Percentiles rank a stretch among this genome's conserved stretches.
phyloP scores from a whole-genome alignment of 2,329 filamentous ascomycete species.

The Neonectria neomacrospora region DNA sequence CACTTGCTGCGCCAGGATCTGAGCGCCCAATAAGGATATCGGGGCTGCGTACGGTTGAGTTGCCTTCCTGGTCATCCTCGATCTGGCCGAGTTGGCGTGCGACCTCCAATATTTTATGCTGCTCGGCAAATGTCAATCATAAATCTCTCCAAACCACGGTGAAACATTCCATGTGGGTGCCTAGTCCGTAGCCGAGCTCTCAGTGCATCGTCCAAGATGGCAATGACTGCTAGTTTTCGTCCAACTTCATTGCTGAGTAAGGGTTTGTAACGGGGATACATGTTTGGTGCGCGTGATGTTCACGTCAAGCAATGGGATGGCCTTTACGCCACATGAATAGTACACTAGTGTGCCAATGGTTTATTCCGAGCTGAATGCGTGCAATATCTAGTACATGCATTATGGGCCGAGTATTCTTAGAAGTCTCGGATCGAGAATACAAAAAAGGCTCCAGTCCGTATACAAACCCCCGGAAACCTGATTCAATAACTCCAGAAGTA shows the following conservation, averaged over 20 bases:
- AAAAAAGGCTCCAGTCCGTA: not conserved
- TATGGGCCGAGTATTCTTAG: not conserved
- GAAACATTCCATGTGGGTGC: not conserved
- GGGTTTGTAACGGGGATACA: not conserved
- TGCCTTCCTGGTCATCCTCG: slow-evolving; percentile 5
- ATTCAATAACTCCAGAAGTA: slow-evolving; percentile 25
- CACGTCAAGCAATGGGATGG: not conserved
- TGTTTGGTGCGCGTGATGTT: not conserved
- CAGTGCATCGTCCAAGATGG: not conserved
- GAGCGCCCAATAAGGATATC: not conserved
- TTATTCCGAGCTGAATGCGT: slow-evolving; percentile 10
- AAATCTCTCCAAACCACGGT: not conserved
- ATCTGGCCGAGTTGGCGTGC: not conserved
- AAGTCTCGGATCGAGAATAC: slow-evolving; percentile 3
- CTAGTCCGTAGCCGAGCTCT: not conserved
- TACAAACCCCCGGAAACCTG: not conserved
- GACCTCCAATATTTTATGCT: not conserved
- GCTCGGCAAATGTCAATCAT: not conserved
- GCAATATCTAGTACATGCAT: slow-evolving; percentile 8
- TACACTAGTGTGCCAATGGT: not conserved
- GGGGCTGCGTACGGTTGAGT: slow-evolving; percentile 1
- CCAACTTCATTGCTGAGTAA: not conserved
- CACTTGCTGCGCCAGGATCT: not conserved
- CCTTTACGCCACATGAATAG: not conserved
- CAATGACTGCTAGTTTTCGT: not conserved